Conservation (phyloP, 805 yeast species). For the Candida dajiaensis region DNA sequence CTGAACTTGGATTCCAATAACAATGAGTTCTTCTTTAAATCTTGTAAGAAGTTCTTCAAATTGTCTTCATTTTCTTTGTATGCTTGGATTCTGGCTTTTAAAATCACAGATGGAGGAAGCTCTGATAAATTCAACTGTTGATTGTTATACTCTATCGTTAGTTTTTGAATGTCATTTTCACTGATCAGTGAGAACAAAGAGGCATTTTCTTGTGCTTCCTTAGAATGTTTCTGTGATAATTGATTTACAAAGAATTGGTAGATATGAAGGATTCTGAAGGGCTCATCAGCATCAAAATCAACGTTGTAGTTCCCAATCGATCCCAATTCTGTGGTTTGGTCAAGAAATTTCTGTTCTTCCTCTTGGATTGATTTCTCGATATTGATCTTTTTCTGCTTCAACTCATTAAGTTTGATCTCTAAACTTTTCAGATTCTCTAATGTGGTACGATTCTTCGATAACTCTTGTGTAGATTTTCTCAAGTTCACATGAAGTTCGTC, state of each 20-base stretch:
- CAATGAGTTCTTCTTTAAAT: conserved; percentile 46
- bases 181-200: not conserved
- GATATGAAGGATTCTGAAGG: conserved; percentile 66
- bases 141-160: conserved; percentile 8
- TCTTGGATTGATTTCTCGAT: conserved; percentile 57
- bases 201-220: conserved; percentile 8
- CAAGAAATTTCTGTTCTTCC: conserved; percentile 52
- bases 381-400: conserved; percentile 50
- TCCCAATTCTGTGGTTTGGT: conserved; percentile 33
- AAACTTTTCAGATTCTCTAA: conserved; percentile 47
- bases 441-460: conserved; percentile 42
- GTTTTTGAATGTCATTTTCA: conserved; percentile 5
- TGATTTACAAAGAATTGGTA: conserved; percentile 46
- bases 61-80: conserved; percentile 63
- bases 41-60: conserved; percentile 46
- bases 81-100: conserved; percentile 77
- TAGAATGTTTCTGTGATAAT: conserved; percentile 26
- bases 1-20: conserved; percentile 73
- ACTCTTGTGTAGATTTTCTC: conserved; percentile 47
- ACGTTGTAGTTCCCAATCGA: conserved; percentile 40
- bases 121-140: conserved; percentile 21
- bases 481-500: conserved; percentile 48
- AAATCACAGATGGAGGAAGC: conserved; percentile 34
- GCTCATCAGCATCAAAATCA: conserved; percentile 82
- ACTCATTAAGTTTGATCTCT: conserved; percentile 38